Percentiles rank a stretch among this genome's conserved stretches.
These are phyloP conservation scores for Mortierella sp. DNA, from an alignment of 371 early-diverging fungal genomes.

Conservation along the genomic window DNA sequence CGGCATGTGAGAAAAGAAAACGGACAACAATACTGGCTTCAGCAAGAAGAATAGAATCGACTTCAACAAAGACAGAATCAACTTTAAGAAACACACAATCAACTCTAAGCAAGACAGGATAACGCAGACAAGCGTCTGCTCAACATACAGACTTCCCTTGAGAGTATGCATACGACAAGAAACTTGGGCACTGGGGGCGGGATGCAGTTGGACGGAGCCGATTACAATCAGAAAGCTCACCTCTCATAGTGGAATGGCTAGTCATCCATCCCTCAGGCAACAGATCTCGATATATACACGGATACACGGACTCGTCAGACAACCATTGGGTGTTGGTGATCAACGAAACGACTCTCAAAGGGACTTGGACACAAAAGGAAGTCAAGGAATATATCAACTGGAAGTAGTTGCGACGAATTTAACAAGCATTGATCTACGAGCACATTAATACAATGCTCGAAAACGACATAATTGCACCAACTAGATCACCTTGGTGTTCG, in stretches of 20 bases:
- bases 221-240: neutral
- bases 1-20: too few relatives aligned
- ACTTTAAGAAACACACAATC: too few relatives aligned
- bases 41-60: too few relatives aligned
- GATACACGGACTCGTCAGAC: conserved; percentile 50
- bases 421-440: conserved; percentile 8
- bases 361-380: neutral
- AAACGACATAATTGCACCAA: conserved; percentile 37
- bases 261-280: conserved; percentile 2
- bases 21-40: too few relatives aligned
- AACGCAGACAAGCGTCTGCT: too few relatives aligned
- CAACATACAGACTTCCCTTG: too few relatives aligned
- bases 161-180: too few relatives aligned
- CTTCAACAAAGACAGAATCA: too few relatives aligned
- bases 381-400: neutral
- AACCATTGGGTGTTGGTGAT: conserved; percentile 39
- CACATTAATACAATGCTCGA: conserved; percentile 39
- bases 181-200: too few relatives aligned
- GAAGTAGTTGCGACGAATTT: neutral
- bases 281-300: conserved; percentile 47
- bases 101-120: too few relatives aligned
- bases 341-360: neutral
- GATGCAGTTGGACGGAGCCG: neutral
- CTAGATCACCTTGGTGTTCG: conserved; percentile 46
- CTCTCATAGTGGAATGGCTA: conserved; percentile 7